These are phyloP conservation scores for Gossypium davidsonii DNA, from an alignment of 441 rosid genomes.

Conservation along the genomic window DNA sequence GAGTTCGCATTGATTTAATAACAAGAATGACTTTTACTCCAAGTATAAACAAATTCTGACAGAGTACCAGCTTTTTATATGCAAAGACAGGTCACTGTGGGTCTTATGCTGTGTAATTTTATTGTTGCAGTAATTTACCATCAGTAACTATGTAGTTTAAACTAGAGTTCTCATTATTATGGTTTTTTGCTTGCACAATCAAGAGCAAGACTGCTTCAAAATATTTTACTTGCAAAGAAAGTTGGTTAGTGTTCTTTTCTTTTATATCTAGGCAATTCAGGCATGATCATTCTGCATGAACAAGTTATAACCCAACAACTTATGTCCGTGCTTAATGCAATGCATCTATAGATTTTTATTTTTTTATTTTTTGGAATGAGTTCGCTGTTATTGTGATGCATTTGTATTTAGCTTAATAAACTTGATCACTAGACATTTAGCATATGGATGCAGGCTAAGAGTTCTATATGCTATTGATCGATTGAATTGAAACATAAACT, in stretches of 20 bases:
- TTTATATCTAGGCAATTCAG: background rate
- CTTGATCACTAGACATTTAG: background rate
- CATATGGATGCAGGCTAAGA: background rate
- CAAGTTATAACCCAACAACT: background rate
- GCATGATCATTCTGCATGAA: background rate
- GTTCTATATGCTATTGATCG: background rate
- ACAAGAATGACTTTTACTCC: conserved; percentile 4
- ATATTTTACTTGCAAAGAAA: background rate
- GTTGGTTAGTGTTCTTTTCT: background rate
- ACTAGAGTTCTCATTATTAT: background rate
- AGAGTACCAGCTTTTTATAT: background rate
- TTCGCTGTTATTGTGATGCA: background rate
- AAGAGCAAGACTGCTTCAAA: background rate
- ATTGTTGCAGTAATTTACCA: background rate
- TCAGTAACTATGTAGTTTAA: background rate
- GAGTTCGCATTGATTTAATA: background rate
- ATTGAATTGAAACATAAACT: background rate
- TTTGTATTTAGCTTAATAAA: background rate
- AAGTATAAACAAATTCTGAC: background rate
- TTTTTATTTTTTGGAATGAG: background rate
- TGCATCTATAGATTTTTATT: background rate
- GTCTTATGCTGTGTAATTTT: background rate
- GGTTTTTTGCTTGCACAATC: background rate
- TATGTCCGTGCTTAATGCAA: background rate
- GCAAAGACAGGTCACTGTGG: background rate